Base-by-base conservation (phyloP, 1,139 yeast species). In the Candida sojae region DNA sequence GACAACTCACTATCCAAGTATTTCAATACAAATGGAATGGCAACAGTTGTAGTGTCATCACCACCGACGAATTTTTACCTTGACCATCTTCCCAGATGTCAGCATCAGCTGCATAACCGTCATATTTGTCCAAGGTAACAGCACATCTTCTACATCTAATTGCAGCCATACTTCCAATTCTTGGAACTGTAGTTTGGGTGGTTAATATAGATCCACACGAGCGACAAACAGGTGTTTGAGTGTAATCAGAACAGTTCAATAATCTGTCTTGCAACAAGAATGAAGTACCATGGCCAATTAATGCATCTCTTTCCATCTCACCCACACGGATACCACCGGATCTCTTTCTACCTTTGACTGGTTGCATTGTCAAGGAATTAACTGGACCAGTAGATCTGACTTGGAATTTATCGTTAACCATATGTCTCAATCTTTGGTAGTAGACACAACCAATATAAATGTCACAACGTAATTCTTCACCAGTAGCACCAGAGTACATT, bases 271-370 rank as follows among this genome's bases (percentile, higher is more conserved):
- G 99, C 58, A 93, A 76, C 62, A 93, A 75, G 83, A 83, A 93
- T 1, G 99, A 91, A n/a, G 99, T 87, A 72, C 99, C 99, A 66
- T 95, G 99, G 53, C 99, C 99, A 66, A 93, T 91, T 61, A 93
- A 77, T 2, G 99, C 99, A 78, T 93, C 99, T 75, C 99, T 88
- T 75, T 93, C 99, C 99, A 93, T 93, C 71, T 93, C 99, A 67
- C 99, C 99, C 38, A 93, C 96, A 80, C 99, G 96, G 60, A 93
- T 93, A 86, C 99, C 99, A 73, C 99, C 99, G 57, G 88, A 85
- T 74, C 99, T 85, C 84, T 93, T 95, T 75, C 99, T 87, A 63
- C 99, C 99, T 76, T 95, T 93, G 51, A 93, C 99, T 42, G 99
- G 99, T 77, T 93, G 99, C 97, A 93, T 92, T 13, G 99, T 95